These are phyloP conservation scores for Marchantia paleacea DNA, from an alignment of 225 moss, liverwort and hornwort species.

Conservation along the genomic window DNA sequence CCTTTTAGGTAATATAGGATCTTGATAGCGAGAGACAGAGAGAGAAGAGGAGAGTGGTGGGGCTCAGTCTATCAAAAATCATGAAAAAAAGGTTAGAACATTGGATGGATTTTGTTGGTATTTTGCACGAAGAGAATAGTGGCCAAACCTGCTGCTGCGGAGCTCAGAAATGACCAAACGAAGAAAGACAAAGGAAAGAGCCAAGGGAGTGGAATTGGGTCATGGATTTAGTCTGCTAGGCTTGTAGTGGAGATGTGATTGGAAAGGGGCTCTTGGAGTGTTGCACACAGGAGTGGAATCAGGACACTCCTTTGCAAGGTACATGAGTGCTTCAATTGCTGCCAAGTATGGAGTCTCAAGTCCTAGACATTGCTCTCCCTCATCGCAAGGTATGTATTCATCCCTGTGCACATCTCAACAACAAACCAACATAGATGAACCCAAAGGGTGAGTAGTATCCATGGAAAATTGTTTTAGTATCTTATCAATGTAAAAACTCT, in stretches of 20 bases:
- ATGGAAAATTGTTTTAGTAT: no score
- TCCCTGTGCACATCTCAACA: no score
- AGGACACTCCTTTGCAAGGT: neutral
- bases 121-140: slow-evolving; percentile 1
- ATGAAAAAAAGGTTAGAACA: neutral
- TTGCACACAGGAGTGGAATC: neutral
- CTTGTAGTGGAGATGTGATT: neutral
- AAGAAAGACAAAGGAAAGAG: neutral
- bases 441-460: no score
- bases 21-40: no score
- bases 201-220: neutral
- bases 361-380: no score
- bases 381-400: no score
- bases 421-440: no score
- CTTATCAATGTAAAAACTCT: no score
- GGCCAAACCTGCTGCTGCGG: neutral
- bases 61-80: neutral
- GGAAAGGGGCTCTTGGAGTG: slow-evolving; percentile 3
- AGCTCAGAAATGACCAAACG: neutral
- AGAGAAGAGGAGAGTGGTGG: neutral
- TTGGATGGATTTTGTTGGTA: slow-evolving; percentile 1
- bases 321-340: no score
- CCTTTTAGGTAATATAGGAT: no score
- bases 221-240: neutral
- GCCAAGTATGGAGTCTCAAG: no score